Evolutionary conservation across 768 basidiomycete genomes (phyloP).

Genomic region (Holtermanniella nyarrowii): DNA sequence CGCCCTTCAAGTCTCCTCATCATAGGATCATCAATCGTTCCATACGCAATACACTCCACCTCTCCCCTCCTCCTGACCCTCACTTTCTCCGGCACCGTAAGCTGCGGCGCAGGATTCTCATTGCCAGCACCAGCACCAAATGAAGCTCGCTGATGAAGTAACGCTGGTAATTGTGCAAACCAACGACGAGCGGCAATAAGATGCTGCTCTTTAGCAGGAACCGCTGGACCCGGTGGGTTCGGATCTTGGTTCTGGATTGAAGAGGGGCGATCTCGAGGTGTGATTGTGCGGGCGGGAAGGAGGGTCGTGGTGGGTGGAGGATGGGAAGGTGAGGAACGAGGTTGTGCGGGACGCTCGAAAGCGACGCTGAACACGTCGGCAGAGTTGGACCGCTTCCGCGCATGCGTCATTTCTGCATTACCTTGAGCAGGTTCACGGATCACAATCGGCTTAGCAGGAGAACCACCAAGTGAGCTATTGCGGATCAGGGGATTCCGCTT

Average conservation of each 20-base stretch:
- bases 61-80: conserved; percentile 37
- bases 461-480: background rate
- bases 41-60: conserved; percentile 39
- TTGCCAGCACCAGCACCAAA: conserved; percentile 14
- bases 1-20: conserved; percentile 39
- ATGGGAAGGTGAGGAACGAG: background rate
- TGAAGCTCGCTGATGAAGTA: conserved; percentile 12
- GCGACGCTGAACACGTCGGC: background rate
- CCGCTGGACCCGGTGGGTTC: conserved; percentile 10
- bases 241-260: too few species aligned
- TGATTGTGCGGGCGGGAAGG: too few species aligned
- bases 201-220: background rate
- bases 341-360: background rate
- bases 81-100: conserved; percentile 4
- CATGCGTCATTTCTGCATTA: background rate
- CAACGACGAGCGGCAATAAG: background rate
- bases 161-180: conserved; percentile 1
- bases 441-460: background rate
- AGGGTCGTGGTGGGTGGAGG: background rate
- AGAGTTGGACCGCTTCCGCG: background rate
- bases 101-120: conserved; percentile 13
- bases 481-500: background rate
- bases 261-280: too few species aligned
- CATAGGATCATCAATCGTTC: conserved; percentile 37
- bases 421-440: background rate